Base-by-base conservation (phyloP, 805 yeast genomes). In the Limtongozyma cylindracea region DNA sequence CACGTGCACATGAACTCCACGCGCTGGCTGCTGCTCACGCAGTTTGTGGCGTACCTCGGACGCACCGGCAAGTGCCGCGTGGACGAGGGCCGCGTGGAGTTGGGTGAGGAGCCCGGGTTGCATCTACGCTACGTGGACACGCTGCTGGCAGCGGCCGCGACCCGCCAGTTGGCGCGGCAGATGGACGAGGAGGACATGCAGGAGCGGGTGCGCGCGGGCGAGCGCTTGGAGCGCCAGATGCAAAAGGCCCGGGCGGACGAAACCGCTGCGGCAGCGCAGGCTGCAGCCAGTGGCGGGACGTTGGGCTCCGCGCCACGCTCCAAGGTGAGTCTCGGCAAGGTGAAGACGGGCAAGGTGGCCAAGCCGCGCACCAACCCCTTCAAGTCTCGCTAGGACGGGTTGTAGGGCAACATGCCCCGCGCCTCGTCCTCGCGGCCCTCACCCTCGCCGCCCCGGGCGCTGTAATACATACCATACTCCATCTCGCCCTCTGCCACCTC, bases 1-100 rank as follows among this genome's bases (percentile, higher is more conserved):
- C 96, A 88, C 41, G 49, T 80, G 8, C 98, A 84, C 41, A 63
- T 88, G 70, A 80, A 78, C 33, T 67, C 95, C 2, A 88, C 98
- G 1, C 54, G 54, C 26, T 88, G 91, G 77, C 41, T 55, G 3
- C 59, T 72, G 2, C 43, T 88, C 21, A 59, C 78, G 1, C 56
- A 61, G 19, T 77, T 84, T 36, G 54, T 77, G 11, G 56, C 60
- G 26, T 47, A 61, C 30, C 43, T 82, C 29, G 69, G 65, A 2
- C 45, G 51, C 8, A 45, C 51, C 11, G 74, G 76, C 0, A 38
- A 56, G 3, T 60, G 77, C 13, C 41, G 47, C 12, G 69, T 76
- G 2, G 49, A 47, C 8, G 27, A 31, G 14, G 36, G 27, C 15
- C 15, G 6, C 5, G 6, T 13, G 6, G 15, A 13, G 15, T 5